phyloP scores from a whole-genome alignment of 2,329 filamentous ascomycete species.

The Aureobasidium vineae region DNA sequence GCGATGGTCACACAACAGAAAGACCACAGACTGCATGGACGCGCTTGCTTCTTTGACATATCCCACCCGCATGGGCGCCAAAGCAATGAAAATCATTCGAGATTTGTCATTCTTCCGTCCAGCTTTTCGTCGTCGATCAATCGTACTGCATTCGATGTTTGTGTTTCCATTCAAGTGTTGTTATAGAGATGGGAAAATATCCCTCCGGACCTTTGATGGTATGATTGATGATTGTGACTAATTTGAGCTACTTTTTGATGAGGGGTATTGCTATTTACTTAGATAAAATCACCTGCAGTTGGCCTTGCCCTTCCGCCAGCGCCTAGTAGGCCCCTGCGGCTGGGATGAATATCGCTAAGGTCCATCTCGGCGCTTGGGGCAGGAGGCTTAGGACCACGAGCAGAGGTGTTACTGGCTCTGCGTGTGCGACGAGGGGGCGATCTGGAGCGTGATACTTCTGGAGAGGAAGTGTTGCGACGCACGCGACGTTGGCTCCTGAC shows the following conservation, averaged over 20 bases:
- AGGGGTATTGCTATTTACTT: constrained; percentile 21
- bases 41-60: not conserved
- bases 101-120: constrained; percentile 8
- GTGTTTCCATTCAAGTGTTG: not conserved
- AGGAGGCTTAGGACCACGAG: constrained; percentile 4
- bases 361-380: constrained; percentile 31
- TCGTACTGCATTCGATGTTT: not conserved
- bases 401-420: constrained; percentile 16
- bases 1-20: not conserved
- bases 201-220: not conserved
- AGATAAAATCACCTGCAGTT: constrained; percentile 25
- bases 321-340: constrained; percentile 37
- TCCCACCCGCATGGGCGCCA: constrained; percentile 7
- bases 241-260: not conserved
- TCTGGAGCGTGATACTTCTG: constrained; percentile 20
- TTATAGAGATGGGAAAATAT: not conserved
- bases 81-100: constrained; percentile 21
- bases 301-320: constrained; percentile 29
- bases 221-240: not conserved
- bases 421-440: constrained; percentile 16
- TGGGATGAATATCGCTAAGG: constrained; percentile 40
- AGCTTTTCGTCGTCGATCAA: not conserved
- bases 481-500: constrained; percentile 15
- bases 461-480: constrained; percentile 22
- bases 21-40: constrained; percentile 20